These are phyloP conservation scores for Kwoniella mangroviensis DNA, from an alignment of 768 basidiomycete genomes.

Conservation along the genomic window DNA sequence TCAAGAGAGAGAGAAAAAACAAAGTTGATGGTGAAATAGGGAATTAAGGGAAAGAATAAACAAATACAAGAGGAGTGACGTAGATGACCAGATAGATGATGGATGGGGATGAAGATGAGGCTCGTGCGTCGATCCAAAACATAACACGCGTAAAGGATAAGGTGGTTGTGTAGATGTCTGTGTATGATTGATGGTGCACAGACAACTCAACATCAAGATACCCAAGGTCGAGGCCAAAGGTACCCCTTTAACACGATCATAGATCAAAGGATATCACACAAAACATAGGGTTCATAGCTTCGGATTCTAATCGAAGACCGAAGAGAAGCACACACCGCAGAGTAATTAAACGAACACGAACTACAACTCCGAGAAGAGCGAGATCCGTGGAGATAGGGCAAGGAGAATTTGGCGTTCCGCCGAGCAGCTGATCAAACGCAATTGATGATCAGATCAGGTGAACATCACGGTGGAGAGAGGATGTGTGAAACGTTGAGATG, in stretches of 20 bases:
- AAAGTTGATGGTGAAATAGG: slow-evolving; percentile 4
- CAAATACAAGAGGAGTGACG: background rate
- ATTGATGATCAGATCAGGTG: background rate
- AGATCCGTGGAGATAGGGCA: no score
- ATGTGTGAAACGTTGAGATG: slow-evolving; percentile 1
- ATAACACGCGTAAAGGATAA: background rate
- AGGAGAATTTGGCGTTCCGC: background rate
- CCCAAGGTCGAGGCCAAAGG: slow-evolving; percentile 2
- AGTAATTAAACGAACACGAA: no score
- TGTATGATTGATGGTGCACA: background rate
- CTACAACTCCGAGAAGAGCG: background rate
- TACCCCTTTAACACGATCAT: background rate
- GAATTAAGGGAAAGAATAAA: background rate
- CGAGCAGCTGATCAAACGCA: background rate
- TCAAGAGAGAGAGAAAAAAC: background rate
- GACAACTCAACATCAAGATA: background rate
- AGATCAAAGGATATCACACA: slow-evolving; percentile 1
- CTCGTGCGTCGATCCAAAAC: background rate
- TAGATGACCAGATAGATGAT: background rate
- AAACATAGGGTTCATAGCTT: background rate
- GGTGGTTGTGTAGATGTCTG: background rate
- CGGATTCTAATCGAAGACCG: background rate
- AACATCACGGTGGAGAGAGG: background rate
- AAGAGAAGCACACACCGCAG: background rate
- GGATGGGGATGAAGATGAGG: background rate